Base-by-base conservation (phyloP, 495 filamentous ascomycete genomes). In the Arthonia radiata region DNA sequence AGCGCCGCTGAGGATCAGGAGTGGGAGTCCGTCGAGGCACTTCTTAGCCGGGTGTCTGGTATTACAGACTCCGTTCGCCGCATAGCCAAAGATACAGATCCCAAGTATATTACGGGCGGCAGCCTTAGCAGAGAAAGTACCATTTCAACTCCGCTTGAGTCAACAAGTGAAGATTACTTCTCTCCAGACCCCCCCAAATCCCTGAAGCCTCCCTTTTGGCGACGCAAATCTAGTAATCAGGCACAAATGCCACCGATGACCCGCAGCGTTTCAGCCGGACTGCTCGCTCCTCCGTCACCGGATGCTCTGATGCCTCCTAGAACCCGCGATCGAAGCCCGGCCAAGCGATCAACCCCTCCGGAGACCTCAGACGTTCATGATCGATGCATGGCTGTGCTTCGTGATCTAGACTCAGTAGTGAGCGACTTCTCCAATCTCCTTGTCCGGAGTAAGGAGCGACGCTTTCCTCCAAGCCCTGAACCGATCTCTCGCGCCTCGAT, bases 31-130 rank as follows among this genome's bases (percentile, higher is more conserved):
- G 72, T 91, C 7, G 81, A 93, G 47, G 50, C 61, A 5, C 52
- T 94, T 8, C 70, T 93, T 22, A 73, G 74, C 36, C 57, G 73
- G 29, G 64, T 97, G 5, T 67, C 73, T n/a, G 79, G 76, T 5
- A 81, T 76, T 22, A 58, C 83, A 37, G 86, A 97, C 53, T 75
- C 77, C 4, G 66, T 93, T 14, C 66, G 78, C 19, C 63, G 73
- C 7, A 53, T 97, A 25, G 80, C 81, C 17, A 73, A 72, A 44
- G 70, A 86, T 41, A 72, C 79, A 28, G 73, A 75, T 36, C 61
- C 67, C 9, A 72, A 76, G 39, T 59, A 56, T 32, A n/a, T n/a
- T n/a, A n/a, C n/a, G n/a, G n/a, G n/a, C n/a, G n/a, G n/a, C n/a
- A n/a, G n/a, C n/a, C n/a, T 34, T 7, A 43, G 43, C n/a, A 47